Evolutionary conservation across 176 grass and related monocot species (phyloP).

Genomic region (Bothriochloa decipiens): DNA sequence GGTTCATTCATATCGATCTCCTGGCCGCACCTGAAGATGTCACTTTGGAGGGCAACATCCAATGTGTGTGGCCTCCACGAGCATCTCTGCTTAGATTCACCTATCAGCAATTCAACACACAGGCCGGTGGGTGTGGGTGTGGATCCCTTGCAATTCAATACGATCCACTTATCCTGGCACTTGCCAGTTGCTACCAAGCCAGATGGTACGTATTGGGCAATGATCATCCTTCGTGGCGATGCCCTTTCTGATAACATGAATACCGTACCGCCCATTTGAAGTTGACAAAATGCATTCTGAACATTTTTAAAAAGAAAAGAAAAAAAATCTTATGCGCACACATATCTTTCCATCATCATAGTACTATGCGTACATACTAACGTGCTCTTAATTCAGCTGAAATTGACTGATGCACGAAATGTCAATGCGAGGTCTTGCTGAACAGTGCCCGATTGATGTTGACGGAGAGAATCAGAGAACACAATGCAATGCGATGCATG

Average conservation of each 20-base stretch:
- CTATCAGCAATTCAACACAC: background rate
- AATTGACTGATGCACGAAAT: background rate
- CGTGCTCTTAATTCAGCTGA: background rate
- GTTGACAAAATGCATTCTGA: background rate
- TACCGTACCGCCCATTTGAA: background rate
- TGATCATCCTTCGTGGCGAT: background rate
- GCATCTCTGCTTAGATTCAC: slow-evolving; percentile 18
- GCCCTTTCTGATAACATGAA: background rate
- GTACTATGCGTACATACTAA: too few relatives aligned
- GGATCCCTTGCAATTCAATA: slow-evolving; percentile 39
- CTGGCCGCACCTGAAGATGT: background rate
- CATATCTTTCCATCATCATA: background rate
- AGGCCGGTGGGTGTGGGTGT: background rate
- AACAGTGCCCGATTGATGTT: background rate
- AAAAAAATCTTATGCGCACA: background rate
- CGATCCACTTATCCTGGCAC: slow-evolving; percentile 4
- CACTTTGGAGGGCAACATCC: slow-evolving; percentile 33
- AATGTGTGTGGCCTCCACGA: slow-evolving; percentile 28
- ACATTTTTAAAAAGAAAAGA: background rate
- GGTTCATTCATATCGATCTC: slow-evolving; percentile 1
- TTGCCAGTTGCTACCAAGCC: background rate
- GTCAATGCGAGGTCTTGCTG: background rate
- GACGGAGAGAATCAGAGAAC: background rate
- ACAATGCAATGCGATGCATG: background rate
- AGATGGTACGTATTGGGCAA: background rate